Conservation (phyloP, 23 red algal species). For the Gracilariopsis chorda region DNA sequence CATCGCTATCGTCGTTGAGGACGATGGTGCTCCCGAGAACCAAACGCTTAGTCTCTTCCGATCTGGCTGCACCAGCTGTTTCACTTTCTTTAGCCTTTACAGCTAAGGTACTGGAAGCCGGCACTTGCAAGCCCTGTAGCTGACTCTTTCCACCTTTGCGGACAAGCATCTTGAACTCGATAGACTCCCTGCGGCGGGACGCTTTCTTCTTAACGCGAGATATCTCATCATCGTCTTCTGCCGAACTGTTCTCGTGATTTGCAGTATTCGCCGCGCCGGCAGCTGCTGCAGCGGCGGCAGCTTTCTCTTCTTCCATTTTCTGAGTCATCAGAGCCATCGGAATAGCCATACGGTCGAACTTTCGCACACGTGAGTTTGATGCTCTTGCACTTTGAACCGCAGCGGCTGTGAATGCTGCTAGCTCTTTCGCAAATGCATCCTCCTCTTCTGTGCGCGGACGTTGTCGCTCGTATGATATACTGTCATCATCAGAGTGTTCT, state of each 20-base stretch:
- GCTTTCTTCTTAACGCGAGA: neutral
- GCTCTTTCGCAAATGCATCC: constrained; percentile 64
- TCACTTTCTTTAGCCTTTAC: constrained; percentile 70
- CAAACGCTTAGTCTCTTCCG: constrained; percentile 86
- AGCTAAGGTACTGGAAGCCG: constrained; percentile 70
- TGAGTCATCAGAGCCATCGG: constrained; percentile 65
- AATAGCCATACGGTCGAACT: constrained; percentile 67
- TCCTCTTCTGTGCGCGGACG: constrained; percentile 59
- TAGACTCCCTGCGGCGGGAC: neutral
- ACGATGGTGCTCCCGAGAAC: constrained; percentile 82
- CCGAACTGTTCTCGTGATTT: constrained; percentile 13
- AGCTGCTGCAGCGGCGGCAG: constrained; percentile 37
- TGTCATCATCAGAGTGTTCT: constrained; percentile 19
- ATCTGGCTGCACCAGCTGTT: constrained; percentile 60
- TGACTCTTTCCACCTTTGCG: constrained; percentile 82
- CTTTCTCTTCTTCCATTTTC: constrained; percentile 56
- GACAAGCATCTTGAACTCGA: constrained; percentile 79
- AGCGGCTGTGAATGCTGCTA: constrained; percentile 59
- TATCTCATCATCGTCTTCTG: neutral
- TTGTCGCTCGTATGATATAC: neutral
- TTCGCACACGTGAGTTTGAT: constrained; percentile 29
- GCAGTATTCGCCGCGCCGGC: neutral
- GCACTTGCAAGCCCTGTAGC: constrained; percentile 67
- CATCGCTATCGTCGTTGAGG: constrained; percentile 56
- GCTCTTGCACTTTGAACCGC: constrained; percentile 40